These are phyloP conservation scores for Phytomonas sp. DNA, from an alignment of 208 protist species.

Conservation along the genomic window DNA sequence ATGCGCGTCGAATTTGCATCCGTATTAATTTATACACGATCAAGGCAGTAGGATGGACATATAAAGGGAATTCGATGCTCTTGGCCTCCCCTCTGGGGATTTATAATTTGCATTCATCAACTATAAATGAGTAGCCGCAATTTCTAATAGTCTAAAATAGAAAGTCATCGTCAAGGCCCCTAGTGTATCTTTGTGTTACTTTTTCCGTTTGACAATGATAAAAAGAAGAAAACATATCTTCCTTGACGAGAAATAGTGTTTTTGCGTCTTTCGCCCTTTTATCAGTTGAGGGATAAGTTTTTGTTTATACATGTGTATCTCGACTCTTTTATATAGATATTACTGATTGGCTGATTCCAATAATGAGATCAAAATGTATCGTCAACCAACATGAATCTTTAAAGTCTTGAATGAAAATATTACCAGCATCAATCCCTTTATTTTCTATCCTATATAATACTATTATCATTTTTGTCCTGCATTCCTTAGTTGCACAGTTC, in stretches of 20 bases:
- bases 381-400: background rate
- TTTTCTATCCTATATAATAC: background rate
- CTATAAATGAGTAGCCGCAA: background rate
- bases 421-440: background rate
- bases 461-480: conserved; percentile 3
- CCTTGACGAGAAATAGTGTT: background rate
- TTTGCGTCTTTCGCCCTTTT: background rate
- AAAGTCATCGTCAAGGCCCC: background rate
- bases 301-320: conserved; percentile 7
- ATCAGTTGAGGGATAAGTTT: background rate
- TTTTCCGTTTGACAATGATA: conserved; percentile 11
- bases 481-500: conserved; percentile 5
- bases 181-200: conserved; percentile 2
- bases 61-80: background rate
- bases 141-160: background rate
- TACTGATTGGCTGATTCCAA: background rate
- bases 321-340: background rate
- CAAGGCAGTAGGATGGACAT: background rate
- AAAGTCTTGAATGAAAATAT: background rate
- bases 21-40: background rate
- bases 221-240: background rate
- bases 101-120: background rate
- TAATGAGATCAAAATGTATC: background rate
- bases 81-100: background rate
- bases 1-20: background rate